phyloP scores from a whole-genome alignment of 1,284 basidiomycete species.

The Ustilago hordei region DNA sequence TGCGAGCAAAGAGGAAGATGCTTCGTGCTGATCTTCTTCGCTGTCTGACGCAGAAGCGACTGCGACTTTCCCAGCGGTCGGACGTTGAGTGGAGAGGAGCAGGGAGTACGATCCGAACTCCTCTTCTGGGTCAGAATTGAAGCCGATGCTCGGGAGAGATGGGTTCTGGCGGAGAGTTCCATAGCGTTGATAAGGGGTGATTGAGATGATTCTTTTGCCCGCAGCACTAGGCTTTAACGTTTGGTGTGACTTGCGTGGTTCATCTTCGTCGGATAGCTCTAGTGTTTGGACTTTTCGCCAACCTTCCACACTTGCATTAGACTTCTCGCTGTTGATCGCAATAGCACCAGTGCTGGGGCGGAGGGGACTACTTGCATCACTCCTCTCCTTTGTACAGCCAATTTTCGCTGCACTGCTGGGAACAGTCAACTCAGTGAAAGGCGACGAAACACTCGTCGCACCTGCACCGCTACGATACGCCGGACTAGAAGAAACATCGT shows the following conservation, averaged over 20 bases:
- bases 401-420: constrained; percentile 21
- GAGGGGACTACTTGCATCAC: constrained; percentile 7
- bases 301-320: not conserved
- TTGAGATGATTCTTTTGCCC: constrained; percentile 29
- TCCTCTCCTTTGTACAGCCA: not conserved
- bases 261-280: constrained; percentile 41
- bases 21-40: constrained; percentile 4
- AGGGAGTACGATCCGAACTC: constrained; percentile 10
- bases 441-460: constrained; percentile 18
- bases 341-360: not conserved
- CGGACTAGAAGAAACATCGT: constrained; percentile 13
- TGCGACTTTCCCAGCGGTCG: constrained; percentile 11
- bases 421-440: constrained; percentile 28
- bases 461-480: constrained; percentile 7
- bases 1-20: constrained; percentile 14
- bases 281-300: constrained; percentile 27
- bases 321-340: not conserved
- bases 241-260: not conserved
- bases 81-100: not conserved
- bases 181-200: constrained; percentile 44
- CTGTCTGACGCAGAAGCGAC: constrained; percentile 7
- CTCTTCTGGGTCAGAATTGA: constrained; percentile 22
- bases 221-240: not conserved
- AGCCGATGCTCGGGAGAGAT: not conserved
- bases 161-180: constrained; percentile 17